Conservation (phyloP, 2,329 filamentous ascomycete genomes). For the Fusarium sp. region DNA sequence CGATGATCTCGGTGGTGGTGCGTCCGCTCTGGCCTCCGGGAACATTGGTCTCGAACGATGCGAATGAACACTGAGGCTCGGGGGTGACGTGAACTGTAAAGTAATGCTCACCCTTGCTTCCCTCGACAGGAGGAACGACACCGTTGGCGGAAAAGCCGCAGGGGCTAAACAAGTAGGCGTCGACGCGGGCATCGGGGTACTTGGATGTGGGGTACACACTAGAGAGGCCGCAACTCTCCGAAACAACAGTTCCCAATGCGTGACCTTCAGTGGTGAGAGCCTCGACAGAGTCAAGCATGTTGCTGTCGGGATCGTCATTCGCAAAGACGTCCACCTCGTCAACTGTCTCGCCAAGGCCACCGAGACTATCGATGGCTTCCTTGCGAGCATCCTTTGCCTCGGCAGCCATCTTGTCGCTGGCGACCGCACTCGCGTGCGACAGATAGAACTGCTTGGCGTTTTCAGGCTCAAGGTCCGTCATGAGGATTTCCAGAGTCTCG, state of each 20-base stretch:
- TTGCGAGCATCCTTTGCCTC: conserved; percentile 72
- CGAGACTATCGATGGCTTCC: conserved; percentile 68
- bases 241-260: conserved; percentile 90
- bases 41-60: conserved; percentile 98
- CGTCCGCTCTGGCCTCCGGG: conserved; percentile 88
- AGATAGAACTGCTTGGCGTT: conserved; percentile 78
- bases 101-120: conserved; percentile 77
- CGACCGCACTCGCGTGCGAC: conserved; percentile 85
- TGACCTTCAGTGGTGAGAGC: conserved; percentile 93
- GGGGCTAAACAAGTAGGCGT: conserved; percentile 95
- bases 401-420: conserved; percentile 80
- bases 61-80: conserved; percentile 96
- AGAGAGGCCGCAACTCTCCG: conserved; percentile 87
- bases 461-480: conserved; percentile 76
- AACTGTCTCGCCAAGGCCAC: conserved; percentile 62
- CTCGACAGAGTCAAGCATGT: conserved; percentile 69
- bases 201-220: conserved; percentile 87
- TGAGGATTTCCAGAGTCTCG: conserved; percentile 80
- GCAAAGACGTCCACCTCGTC: conserved; percentile 86
- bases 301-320: conserved; percentile 68
- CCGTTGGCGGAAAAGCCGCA: conserved; percentile 98
- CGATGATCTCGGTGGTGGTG: conserved; percentile 88
- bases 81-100: conserved; percentile 99
- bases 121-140: conserved; percentile 78
- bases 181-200: conserved; percentile 93